Conservation (phyloP, 2,329 filamentous ascomycete species). For the Fusarium pseudocircinatum region DNA sequence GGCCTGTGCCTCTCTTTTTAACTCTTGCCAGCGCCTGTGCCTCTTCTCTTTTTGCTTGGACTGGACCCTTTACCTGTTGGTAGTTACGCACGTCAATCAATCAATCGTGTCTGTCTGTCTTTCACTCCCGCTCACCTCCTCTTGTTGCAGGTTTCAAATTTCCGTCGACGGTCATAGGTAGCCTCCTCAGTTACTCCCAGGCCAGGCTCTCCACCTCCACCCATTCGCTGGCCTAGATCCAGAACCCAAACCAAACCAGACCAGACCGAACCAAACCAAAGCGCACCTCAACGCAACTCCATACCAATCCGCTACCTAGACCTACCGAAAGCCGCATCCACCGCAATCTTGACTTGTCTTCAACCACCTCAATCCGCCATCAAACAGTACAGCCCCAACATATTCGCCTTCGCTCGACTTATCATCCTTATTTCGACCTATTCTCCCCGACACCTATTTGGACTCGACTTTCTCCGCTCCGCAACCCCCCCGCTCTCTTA, state of each 20-base stretch:
- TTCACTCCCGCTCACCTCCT: constrained; percentile 1
- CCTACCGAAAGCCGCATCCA: constrained; percentile 32
- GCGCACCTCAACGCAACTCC: constrained; percentile 25
- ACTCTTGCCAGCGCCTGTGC: not conserved
- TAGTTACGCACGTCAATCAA: constrained; percentile 24
- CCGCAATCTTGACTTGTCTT: constrained; percentile 32
- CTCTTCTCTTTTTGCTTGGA: not conserved
- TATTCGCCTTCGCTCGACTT: constrained; percentile 1
- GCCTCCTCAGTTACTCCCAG: constrained; percentile 19
- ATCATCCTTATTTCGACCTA: constrained; percentile 2
- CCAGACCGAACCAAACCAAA: constrained; percentile 18
- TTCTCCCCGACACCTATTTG: not conserved
- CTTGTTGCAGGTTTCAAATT: constrained; percentile 20
- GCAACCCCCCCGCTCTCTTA: constrained; percentile 28
- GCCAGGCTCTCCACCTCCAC: constrained; percentile 27
- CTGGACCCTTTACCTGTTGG: not conserved
- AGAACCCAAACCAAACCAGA: constrained; percentile 12
- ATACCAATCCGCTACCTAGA: constrained; percentile 35
- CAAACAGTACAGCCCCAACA: constrained; percentile 9
- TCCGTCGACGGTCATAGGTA: constrained; percentile 2
- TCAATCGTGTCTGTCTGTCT: constrained; percentile 5
- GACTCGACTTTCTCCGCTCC: constrained; percentile 28
- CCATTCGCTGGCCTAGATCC: constrained; percentile 28
- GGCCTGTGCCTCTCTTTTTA: constrained; percentile 13
- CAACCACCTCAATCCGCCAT: constrained; percentile 28